Base-by-base conservation (phyloP, 495 filamentous ascomycete species). In the Penicillium bialowiezense region DNA sequence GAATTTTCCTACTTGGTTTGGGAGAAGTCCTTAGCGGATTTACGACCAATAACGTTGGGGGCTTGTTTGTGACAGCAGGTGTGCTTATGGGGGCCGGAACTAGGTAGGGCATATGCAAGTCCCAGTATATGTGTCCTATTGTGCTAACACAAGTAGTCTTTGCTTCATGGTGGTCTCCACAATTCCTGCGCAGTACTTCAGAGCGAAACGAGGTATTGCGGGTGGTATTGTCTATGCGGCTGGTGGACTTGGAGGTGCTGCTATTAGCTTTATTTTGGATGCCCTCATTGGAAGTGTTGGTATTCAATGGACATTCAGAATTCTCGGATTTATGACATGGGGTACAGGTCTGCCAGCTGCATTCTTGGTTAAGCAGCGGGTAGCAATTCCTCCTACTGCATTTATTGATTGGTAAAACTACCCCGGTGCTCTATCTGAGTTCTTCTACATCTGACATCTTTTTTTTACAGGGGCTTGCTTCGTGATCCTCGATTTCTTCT, bases 61-160 rank as follows among this genome's bases (percentile, higher is more conserved):
- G 70, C 0, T 47, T 85, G 20, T 84, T 84, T 50, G 65, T 74
- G n/a, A 83, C 80, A n/a, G 61, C 70, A 7, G 79, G 81, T 1
- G 58, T 81, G 12, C 40, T 80, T n/a, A 69, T 77, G 49, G 82
- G 81, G 0, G 20, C 80, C 2, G 80, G 80, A 1, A 73, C 62
- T 18, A 74, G 59, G 39, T 41, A 24, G 17, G 39, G n/a, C n/a
- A n/a, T n/a, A n/a, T n/a, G n/a, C n/a, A n/a, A 3, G 24, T n/a
- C n/a, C n/a, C n/a, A n/a, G n/a, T n/a, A n/a, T n/a, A n/a, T n/a
- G n/a, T n/a, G n/a, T n/a, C n/a, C n/a, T n/a, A n/a, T n/a, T n/a
- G 12, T 26, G n/a, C 13, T 26, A 14, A 26, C n/a, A 12, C 45
- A 50, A 7, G 71, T 64, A 54, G 62, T 49, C 24, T 52, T n/a